Conservation (phyloP, 2,329 filamentous ascomycete genomes). For the Trichoderma koningii region DNA sequence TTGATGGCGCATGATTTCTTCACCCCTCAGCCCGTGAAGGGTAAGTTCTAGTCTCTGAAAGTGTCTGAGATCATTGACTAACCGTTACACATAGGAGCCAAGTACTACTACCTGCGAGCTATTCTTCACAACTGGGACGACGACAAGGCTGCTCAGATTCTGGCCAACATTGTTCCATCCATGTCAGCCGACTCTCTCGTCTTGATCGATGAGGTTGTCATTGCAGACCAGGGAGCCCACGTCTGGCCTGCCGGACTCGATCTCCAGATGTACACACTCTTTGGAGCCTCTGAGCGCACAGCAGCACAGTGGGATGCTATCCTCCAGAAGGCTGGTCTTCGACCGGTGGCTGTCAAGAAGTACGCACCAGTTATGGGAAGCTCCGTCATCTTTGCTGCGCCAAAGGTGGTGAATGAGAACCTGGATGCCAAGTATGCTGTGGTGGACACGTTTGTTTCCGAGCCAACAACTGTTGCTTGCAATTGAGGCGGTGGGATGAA, state of each 20-base stretch:
- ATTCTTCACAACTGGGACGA: slow-evolving; percentile 47
- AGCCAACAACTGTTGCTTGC: not conserved
- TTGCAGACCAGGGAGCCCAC: slow-evolving; percentile 32
- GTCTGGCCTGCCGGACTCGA: slow-evolving; percentile 15
- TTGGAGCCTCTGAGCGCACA: slow-evolving; percentile 13
- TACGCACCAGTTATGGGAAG: slow-evolving; percentile 22
- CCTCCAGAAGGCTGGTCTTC: slow-evolving; percentile 3
- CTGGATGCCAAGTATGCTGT: not conserved
- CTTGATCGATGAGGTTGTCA: slow-evolving; percentile 42
- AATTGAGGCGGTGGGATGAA: not conserved
- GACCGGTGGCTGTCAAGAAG: slow-evolving; percentile 13
- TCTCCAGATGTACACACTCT: slow-evolving; percentile 15
- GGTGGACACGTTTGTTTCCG: not conserved
- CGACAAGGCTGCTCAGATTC: slow-evolving; percentile 36
- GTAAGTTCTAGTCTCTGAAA: not conserved
- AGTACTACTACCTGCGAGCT: slow-evolving; percentile 38
- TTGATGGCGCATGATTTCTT: slow-evolving; percentile 35
- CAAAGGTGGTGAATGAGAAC: not conserved
- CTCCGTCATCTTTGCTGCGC: slow-evolving; percentile 19
- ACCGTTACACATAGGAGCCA: slow-evolving; percentile 6
- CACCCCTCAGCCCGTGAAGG: slow-evolving; percentile 30
- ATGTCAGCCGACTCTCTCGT: slow-evolving; percentile 41
- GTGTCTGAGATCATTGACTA: not conserved
- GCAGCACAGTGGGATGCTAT: slow-evolving; percentile 10
- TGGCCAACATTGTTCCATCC: slow-evolving; percentile 37